phyloP scores from a whole-genome alignment of 164 flowering plant species.

The Amborella trichopoda region DNA sequence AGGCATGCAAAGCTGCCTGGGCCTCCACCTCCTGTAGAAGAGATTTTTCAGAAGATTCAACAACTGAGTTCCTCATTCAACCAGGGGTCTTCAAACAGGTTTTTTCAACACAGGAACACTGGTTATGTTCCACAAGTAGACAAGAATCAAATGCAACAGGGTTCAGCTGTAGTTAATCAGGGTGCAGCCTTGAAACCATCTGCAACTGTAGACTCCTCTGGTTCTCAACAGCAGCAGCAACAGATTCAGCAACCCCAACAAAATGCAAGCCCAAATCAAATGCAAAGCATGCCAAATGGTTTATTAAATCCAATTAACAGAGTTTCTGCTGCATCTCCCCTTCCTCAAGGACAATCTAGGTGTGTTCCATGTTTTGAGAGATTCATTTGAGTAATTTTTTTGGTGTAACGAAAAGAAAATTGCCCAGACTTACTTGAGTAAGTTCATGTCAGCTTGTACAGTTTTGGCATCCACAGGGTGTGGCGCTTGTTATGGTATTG shows the following conservation, averaged over 20 bases:
- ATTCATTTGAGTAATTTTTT: not conserved
- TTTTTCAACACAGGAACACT: slow-evolving; percentile 48
- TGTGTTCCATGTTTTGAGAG: slow-evolving; percentile 31
- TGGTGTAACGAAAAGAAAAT: too few species aligned
- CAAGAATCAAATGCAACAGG: slow-evolving; percentile 43
- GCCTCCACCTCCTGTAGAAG: slow-evolving; percentile 94
- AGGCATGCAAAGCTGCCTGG: slow-evolving; percentile 96
- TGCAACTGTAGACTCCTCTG: slow-evolving; percentile 35
- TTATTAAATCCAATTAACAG: slow-evolving; percentile 50
- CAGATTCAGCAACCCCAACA: slow-evolving; percentile 37
- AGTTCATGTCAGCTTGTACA: too few species aligned
- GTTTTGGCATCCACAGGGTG: too few species aligned
- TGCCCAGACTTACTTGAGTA: too few species aligned
- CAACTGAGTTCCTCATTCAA: slow-evolving; percentile 55
- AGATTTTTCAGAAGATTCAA: slow-evolving; percentile 96
- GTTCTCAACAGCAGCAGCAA: slow-evolving; percentile 30
- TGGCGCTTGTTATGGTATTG: too few species aligned
- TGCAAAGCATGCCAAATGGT: slow-evolving; percentile 42
- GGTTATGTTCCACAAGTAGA: slow-evolving; percentile 55
- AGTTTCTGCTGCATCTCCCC: slow-evolving; percentile 36
- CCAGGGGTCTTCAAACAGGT: slow-evolving; percentile 54
- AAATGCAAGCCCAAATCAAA: slow-evolving; percentile 18
- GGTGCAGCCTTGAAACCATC: slow-evolving; percentile 32
- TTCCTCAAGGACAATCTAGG: slow-evolving; percentile 97
- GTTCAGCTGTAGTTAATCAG: slow-evolving; percentile 32